A percentile compares a stretch with the other conserved stretches of the same genome.
These are phyloP conservation scores for Thielaviopsis cerberus DNA, from an alignment of 2,329 filamentous ascomycete species.

Conservation along the genomic window DNA sequence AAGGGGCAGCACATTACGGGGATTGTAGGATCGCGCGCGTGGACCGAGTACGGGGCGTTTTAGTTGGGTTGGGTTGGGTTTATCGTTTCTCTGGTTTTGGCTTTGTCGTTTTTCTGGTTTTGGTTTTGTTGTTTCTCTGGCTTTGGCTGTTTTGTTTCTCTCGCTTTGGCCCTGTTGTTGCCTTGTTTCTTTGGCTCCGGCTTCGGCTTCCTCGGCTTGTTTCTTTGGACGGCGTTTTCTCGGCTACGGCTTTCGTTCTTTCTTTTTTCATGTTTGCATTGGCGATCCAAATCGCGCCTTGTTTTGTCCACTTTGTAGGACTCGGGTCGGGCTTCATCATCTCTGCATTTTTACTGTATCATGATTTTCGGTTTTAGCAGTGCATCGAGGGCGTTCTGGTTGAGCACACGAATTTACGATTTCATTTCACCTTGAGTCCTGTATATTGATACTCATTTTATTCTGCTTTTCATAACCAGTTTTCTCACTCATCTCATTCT, in stretches of 20 bases:
- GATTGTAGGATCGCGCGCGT: constrained; percentile 24
- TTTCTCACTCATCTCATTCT: too few relatives aligned
- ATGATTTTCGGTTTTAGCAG: not conserved
- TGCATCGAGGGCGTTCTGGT: not conserved
- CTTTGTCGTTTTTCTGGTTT: not conserved
- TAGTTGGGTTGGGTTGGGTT: too few relatives aligned
- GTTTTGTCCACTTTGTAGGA: not conserved
- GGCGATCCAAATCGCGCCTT: not conserved
- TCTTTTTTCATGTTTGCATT: not conserved
- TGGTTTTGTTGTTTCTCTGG: not conserved
- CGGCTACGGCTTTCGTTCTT: too few relatives aligned
- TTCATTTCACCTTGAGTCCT: not conserved
- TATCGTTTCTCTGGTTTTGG: not conserved
- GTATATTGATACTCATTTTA: not conserved
- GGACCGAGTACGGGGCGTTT: constrained; percentile 9
- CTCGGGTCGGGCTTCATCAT: too few relatives aligned
- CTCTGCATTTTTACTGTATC: not conserved
- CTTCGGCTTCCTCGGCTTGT: not conserved
- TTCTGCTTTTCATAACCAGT: too few relatives aligned
- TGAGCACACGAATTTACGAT: not conserved
- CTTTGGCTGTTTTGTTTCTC: too few relatives aligned
- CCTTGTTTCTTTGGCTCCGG: too few relatives aligned
- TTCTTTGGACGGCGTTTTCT: not conserved
- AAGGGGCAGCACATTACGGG: constrained; percentile 26
- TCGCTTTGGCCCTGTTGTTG: too few relatives aligned